Base-by-base conservation (phyloP, 2,329 filamentous ascomycete genomes). In the Pseudogymnoascus sp. region DNA sequence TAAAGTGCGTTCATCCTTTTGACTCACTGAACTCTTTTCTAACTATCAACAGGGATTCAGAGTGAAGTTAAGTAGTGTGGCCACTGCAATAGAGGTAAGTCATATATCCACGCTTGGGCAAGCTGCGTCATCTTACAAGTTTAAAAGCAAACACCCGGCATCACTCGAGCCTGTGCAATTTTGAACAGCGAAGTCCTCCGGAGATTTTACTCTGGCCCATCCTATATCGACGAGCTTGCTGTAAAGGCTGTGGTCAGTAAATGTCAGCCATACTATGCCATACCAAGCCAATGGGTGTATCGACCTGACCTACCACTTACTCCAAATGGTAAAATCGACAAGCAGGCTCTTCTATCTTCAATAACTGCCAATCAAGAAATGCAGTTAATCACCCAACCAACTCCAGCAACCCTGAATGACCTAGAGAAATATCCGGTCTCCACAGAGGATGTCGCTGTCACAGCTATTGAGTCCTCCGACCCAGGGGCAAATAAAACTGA, bases 11-110 rank as follows among this genome's bases (percentile, higher is more conserved):
- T 33, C 11, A 44, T 16, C 10, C 16, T 33, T 50, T 28, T 16
- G 23, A 50, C 6, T 16, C 44, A 16, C 10, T 16, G 23, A 16
- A 12, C 10, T 23, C 59, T 12, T n/a, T 53, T 1, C 38, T 64
- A 33, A 63, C 42, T 35, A 37, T 44, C 59, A 47, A 40, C 61
- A 76, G 77, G 83, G 83, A 6, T 85, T 85, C 69, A 80, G 84
- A 23, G 80, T 86, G 53, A 83, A 86, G 70, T 78, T 86, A 8
- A 83, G 85, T 63, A 81, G 83, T 37, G 78, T 86, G 28, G 77
- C 82, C 1, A 73, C 77, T n/a, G 78, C 79, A 11, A 74, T 82
- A 63, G 78, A 77, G 66, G 74, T 76, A 44, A 77, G 76, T 50
- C 23, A 28, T 28, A 28, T 28, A 14, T 21, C 16, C 23, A n/a